Base-by-base conservation (phyloP, 352 stramenopile species). In the Phytophthora brassicae region DNA sequence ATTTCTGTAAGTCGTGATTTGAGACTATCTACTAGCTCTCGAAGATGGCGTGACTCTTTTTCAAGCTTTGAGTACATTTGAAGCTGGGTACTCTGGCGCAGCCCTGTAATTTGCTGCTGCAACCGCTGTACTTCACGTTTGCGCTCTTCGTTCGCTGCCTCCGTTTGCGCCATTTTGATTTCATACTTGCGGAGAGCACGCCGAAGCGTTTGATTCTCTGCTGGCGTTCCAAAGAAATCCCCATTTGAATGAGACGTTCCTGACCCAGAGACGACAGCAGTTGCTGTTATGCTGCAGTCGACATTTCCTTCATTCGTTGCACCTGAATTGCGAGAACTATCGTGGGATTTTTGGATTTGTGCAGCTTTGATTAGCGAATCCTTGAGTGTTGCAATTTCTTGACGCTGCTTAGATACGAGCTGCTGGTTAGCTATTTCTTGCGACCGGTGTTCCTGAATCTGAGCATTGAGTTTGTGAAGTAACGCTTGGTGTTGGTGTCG, bases 171-270 rank as follows among this genome's bases (percentile, higher is more conserved):
- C 29, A 79, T 47, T 52, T 86, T 75, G 44, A 53, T 41, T 23
- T 89, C 79, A 39, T 81, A 85, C 33, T 90, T 77, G 6, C 77
- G 70, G 2, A 90, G 45, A 3, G 77, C 74, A 22, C 81, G 74
- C 4, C 71, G 69, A 11, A 89, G 61, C 8, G 66, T 86, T 44
- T 86, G 72, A 17, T 81, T 77, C 41, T 88, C 78, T 3, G 69
- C 75, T 7, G 75, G 77, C 1, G 72, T 81, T 24, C 52, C 53
- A 24, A 69, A 70, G 42, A 56, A 68, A 11, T 72, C 64, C 0
- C 46, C 41, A 8, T 60, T 72, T 53, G 29, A 19, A 9, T 70
- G 63, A 36, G 57, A 56, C 13, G 39, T 19, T 9, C 47, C 56
- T 39, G 35, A 33, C n/a, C 5, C n/a, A 38, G 48, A 5, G 7